Conservation (phyloP, 2,329 filamentous ascomycete genomes). For the Fusarium phyllophilum region DNA sequence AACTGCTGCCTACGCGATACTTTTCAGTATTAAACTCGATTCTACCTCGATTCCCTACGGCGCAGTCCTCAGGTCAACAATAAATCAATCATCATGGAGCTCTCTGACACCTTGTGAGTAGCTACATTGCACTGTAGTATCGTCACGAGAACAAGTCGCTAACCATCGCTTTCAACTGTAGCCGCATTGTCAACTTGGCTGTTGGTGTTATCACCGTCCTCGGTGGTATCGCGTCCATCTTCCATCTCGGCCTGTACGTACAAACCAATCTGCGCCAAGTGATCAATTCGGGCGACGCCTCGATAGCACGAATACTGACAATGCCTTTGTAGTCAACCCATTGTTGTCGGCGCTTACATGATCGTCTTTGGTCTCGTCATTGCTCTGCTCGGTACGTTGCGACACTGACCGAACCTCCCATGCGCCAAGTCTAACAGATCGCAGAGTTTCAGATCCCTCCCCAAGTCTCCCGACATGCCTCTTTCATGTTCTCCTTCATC, state of each 20-base stretch:
- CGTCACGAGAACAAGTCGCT: slow-evolving; percentile 44
- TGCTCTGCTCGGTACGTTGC: slow-evolving; percentile 67
- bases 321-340: slow-evolving; percentile 47
- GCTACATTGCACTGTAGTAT: not conserved
- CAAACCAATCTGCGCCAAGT: not conserved
- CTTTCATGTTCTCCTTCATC: slow-evolving; percentile 97
- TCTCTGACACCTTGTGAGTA: slow-evolving; percentile 89
- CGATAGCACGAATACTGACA: slow-evolving; percentile 27
- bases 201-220: slow-evolving; percentile 88
- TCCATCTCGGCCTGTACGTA: slow-evolving; percentile 68
- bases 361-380: slow-evolving; percentile 89
- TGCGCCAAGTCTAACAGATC: slow-evolving; percentile 35
- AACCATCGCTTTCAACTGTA: slow-evolving; percentile 56
- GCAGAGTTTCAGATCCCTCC: slow-evolving; percentile 93
- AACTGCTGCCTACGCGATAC: slow-evolving; percentile 39
- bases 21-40: slow-evolving; percentile 15
- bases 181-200: slow-evolving; percentile 93
- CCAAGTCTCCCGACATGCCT: slow-evolving; percentile 91
- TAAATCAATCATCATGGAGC: slow-evolving; percentile 73
- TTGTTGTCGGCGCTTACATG: slow-evolving; percentile 87
- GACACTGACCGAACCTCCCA: slow-evolving; percentile 10
- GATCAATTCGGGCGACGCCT: not conserved
- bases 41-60: slow-evolving; percentile 15
- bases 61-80: slow-evolving; percentile 3
- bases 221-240: slow-evolving; percentile 81